These are phyloP conservation scores for Cadophora malorum DNA, from an alignment of 2,329 filamentous ascomycete species.

Conservation along the genomic window DNA sequence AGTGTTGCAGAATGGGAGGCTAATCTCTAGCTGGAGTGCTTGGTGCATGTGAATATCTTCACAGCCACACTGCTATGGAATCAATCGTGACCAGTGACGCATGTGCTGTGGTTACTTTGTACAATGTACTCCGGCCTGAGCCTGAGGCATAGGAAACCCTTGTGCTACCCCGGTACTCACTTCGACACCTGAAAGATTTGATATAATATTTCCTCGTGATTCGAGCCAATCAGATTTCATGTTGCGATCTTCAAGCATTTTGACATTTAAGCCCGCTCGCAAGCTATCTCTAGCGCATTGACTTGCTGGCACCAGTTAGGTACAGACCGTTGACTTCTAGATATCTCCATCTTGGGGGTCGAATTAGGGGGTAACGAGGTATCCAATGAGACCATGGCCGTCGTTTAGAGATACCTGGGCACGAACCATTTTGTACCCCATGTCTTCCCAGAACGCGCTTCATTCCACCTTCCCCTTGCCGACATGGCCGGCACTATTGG, in stretches of 20 bases:
- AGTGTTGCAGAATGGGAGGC: constrained; percentile 22
- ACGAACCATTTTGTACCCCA: background rate
- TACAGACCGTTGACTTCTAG: constrained; percentile 2
- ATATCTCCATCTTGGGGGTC: constrained; percentile 6
- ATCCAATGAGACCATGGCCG: constrained; percentile 15
- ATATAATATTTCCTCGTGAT: constrained; percentile 9
- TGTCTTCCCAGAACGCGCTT: constrained; percentile 11
- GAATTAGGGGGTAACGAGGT: constrained; percentile 7
- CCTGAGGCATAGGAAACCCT: constrained; percentile 14
- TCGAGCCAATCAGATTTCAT: constrained; percentile 7
- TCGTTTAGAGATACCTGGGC: constrained; percentile 5
- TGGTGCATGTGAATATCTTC: constrained; percentile 2
- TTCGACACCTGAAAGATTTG: background rate
- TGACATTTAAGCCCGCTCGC: constrained; percentile 1
- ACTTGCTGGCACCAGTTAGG: constrained; percentile 27
- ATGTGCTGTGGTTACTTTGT: constrained; percentile 3
- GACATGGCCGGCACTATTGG: constrained; percentile 3
- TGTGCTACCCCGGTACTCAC: background rate
- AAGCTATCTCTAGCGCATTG: constrained; percentile 22
- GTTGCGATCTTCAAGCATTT: constrained; percentile 1
- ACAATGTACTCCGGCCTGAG: background rate
- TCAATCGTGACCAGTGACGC: constrained; percentile 10
- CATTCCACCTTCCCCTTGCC: constrained; percentile 8
- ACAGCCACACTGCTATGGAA: constrained; percentile 16
- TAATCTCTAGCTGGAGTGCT: constrained; percentile 12